Evolutionary conservation across 345 rosid genomes (phyloP).

Genomic region (Noccaea bulbosa): DNA sequence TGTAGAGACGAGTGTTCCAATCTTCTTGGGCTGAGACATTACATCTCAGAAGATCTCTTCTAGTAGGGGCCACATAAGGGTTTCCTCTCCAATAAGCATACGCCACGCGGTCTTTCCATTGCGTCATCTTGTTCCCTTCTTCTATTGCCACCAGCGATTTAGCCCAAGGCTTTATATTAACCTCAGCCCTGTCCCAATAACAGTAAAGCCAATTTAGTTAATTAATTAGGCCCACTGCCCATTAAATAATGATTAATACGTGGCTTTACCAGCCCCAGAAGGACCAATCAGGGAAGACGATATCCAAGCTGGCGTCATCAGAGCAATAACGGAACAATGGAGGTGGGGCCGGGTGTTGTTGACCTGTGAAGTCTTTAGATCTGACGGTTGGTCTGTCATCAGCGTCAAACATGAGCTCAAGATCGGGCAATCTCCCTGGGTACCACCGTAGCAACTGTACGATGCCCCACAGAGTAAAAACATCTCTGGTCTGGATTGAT

Average conservation of each 20-base stretch:
- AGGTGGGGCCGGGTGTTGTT: slow-evolving; percentile 56
- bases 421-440: slow-evolving; percentile 68
- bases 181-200: slow-evolving; percentile 52
- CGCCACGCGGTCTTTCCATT: slow-evolving; percentile 60
- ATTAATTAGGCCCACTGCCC: not conserved
- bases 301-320: slow-evolving; percentile 53
- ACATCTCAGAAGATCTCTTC: slow-evolving; percentile 53
- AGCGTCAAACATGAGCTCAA: slow-evolving; percentile 77
- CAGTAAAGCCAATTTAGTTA: not conserved
- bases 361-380: slow-evolving; percentile 45
- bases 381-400: slow-evolving; percentile 56
- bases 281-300: slow-evolving; percentile 83
- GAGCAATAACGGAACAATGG: slow-evolving; percentile 69
- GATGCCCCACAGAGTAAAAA: slow-evolving; percentile 70
- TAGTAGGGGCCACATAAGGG: slow-evolving; percentile 44
- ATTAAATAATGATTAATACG: not conserved
- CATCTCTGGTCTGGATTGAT: slow-evolving; percentile 56
- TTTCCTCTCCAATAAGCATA: slow-evolving; percentile 72
- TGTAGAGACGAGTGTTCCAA: slow-evolving; percentile 51
- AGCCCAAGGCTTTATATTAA: slow-evolving; percentile 56
- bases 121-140: slow-evolving; percentile 49
- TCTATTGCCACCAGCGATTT: slow-evolving; percentile 42
- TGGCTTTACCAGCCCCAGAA: slow-evolving; percentile 82
- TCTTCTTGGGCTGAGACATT: slow-evolving; percentile 37
- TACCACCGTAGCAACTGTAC: slow-evolving; percentile 72